Evolutionary conservation across 768 basidiomycete species (phyloP).

Genomic region (Auriscalpium orientale): DNA sequence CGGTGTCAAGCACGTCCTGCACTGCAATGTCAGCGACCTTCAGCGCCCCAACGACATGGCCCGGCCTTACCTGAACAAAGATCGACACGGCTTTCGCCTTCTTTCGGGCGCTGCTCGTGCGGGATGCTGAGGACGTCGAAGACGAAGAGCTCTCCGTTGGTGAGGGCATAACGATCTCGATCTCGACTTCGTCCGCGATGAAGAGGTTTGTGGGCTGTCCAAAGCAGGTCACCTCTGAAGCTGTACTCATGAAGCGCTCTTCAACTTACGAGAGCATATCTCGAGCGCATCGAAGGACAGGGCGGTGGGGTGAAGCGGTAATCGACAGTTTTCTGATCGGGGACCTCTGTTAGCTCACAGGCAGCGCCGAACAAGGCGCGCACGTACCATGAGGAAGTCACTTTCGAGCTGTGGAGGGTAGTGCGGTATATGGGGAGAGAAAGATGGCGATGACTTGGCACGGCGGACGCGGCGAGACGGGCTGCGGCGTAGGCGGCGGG

Average conservation of each 20-base stretch:
- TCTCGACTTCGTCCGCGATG: conserved; percentile 7
- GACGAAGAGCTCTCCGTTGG: neutral
- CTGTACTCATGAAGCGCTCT: neutral
- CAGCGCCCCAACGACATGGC: too few species aligned
- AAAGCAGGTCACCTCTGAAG: neutral
- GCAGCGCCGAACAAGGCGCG: neutral
- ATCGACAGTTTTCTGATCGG: conserved; percentile 11
- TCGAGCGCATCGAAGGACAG: conserved; percentile 9
- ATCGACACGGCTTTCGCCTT: neutral
- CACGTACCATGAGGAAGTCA: conserved; percentile 10
- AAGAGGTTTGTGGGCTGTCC: conserved; percentile 13
- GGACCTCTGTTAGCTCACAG: neutral
- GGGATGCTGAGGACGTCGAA: neutral
- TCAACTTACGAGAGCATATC: conserved; percentile 12
- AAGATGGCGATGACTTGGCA: conserved; percentile 4
- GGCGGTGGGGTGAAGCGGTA: conserved; percentile 8
- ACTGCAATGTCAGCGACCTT: neutral
- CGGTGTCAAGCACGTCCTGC: conserved; percentile 1
- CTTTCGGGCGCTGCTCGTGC: neutral
- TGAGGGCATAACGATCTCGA: conserved; percentile 13
- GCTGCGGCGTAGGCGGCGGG: neutral
- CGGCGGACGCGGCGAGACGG: neutral
- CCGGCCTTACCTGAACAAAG: conserved; percentile 1
- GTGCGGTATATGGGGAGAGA: conserved; percentile 10
- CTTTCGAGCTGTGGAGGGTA: conserved; percentile 13